Evolutionary conservation across 73 alveolate species (phyloP), one percentile per base, ranked within the genome.

Genomic region (Paramecium biaurelia): DNA sequence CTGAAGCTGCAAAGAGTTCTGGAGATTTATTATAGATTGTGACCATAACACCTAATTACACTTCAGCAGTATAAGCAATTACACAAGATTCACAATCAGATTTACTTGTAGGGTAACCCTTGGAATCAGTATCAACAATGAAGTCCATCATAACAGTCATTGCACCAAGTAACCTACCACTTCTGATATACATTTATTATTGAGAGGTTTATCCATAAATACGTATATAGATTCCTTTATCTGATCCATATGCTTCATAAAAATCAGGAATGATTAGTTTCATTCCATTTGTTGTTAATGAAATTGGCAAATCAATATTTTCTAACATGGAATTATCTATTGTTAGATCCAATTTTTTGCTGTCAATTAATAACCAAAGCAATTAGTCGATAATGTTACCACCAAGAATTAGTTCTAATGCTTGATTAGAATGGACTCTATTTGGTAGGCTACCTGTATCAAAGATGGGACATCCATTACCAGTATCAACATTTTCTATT

Each of bases 361-460:
- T 26, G 18, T 79, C 90, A 43, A 79, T 79, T 21, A 53, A 53
- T 53, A 53, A 0, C 68, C 68, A 53, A 53, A n/a, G 68, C 8
- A 53, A 53, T 53, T 79, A 8, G 12, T 41, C 70, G 6, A 79
- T 21, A 8, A 79, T 32, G 30, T 79, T 79, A 43, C 90, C 90
- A 24, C 90, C 90, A 18, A 79, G 32, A 2, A 42, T 79, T 10
- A 79, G 21, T 79, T 79, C 90, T 24, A 79, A 34, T 1, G 45
- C 72, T 24, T 79, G 20, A 23, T 45, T 1, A 14, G 76, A 21
- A 10, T 18, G 5, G 2, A 79, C 76, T 41, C 56, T 42, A 20
- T 41, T 34, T 41, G 90, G 90, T 63, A 79, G 14, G 32, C 47
- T 34, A n/a, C 90, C 90, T 11, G 90, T 41, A 79, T 79, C 90